Percentiles rank a stretch among this genome's conserved stretches.
Evolutionary conservation across 495 filamentous ascomycete species (phyloP).

Genomic region (Parathielavia hyrcaniae): DNA sequence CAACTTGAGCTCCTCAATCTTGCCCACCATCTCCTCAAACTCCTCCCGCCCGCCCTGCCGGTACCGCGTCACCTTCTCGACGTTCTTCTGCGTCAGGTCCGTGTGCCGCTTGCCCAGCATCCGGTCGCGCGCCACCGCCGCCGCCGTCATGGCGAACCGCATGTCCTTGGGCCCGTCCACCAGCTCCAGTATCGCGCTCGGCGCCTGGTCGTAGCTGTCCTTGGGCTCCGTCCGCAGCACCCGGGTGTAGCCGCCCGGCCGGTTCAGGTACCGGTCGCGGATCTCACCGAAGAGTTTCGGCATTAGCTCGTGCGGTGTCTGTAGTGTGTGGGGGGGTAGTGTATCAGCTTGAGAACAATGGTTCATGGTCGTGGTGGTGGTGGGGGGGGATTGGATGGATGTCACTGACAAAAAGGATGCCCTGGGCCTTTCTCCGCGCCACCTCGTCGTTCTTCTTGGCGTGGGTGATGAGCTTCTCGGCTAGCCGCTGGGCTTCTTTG

Average conservation of each 20-base stretch:
- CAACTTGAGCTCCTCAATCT: constrained; percentile 41
- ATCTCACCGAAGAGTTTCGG: constrained; percentile 86
- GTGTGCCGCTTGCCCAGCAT: constrained; percentile 48
- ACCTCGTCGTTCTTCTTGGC: constrained; percentile 86
- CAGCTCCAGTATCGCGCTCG: constrained; percentile 87
- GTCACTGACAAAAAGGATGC: constrained; percentile 73
- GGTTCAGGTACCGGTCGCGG: constrained; percentile 67
- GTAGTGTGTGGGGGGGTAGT: constrained; percentile 27
- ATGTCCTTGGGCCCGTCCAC: constrained; percentile 94
- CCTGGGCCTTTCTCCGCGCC: constrained; percentile 56
- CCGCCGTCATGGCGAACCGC: constrained; percentile 87
- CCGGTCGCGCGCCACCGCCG: constrained; percentile 61
- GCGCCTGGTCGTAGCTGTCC: constrained; percentile 73
- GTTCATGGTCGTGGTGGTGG: not conserved
- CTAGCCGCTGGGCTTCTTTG: constrained; percentile 88
- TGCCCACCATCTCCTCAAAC: constrained; percentile 65
- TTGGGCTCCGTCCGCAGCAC: constrained; percentile 78
- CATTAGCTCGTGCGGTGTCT: constrained; percentile 57
- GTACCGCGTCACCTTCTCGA: constrained; percentile 78
- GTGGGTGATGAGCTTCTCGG: constrained; percentile 88
- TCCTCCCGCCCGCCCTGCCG: constrained; percentile 58
- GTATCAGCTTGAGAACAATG: not conserved
- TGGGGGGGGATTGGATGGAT: not conserved
- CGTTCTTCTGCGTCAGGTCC: constrained; percentile 68
- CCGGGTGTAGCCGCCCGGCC: constrained; percentile 89